Base-by-base conservation (phyloP, 2,329 filamentous ascomycete species). In the Monosporascus sp. region DNA sequence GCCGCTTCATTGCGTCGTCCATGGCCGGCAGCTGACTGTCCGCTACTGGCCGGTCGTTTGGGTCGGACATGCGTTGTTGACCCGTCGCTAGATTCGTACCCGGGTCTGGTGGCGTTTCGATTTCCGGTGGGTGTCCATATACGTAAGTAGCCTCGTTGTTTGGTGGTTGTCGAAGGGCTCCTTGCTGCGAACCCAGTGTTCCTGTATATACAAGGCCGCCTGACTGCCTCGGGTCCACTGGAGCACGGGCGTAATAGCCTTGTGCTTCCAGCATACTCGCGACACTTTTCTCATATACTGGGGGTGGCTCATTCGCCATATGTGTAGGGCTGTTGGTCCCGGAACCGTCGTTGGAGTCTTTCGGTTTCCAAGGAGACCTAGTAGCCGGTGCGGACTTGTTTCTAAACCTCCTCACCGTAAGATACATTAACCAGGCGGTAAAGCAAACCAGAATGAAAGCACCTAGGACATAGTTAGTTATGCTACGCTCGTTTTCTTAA, bases 391-490 rank as follows among this genome's bases (percentile, higher is more conserved):
- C 57, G 19, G 31, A 14, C 9, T 51, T 43, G 14, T 41, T 59
- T 49, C 64, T 71, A 7, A 67, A 62, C 57, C 68, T 72, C 52
- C 68, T 68, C 45, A 69, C 49, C 11, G 66, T 65, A n/a, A 73
- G 69, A 66, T 72, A 78, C 5, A 74, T 61, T 24, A 79, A 65
- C 76, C 75, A 80, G 7, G 61, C 60, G 24, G 79, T 53, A 54
- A 77, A 75, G 50, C 71, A 75, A 8, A 77, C 54, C 27, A 77
- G 61, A 20, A 80, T 72, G 49, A 78, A 76, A 6, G 69, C 71
- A 27, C 73, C 78, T 77, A 9, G 1, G 22, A 14, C 0, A 8
- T 7, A 11, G 34, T 50, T 60, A 52, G 61, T 56, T 38, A 22
- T 17, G 3, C 7, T 46, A 17, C 22, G 22, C 31, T 34, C 5